Percentiles rank a stretch among this genome's conserved stretches.
phyloP scores from a whole-genome alignment of 305 asterid species.

The Ilex paraguariensis region DNA sequence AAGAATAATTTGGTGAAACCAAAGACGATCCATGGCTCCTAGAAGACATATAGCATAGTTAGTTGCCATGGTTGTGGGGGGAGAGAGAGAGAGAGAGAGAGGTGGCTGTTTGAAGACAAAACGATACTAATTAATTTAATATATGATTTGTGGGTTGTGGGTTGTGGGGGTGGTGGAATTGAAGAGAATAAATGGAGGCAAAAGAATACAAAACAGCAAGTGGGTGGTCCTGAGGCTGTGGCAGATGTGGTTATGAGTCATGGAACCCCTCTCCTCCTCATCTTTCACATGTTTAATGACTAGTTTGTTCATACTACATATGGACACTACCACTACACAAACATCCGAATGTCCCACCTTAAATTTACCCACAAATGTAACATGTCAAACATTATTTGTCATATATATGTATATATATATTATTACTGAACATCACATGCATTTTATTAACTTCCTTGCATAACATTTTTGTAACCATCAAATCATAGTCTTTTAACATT shows the following conservation, averaged over 20 bases:
- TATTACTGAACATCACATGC: too few species aligned
- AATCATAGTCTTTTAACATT: too few species aligned
- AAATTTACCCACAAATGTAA: too few species aligned
- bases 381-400: too few species aligned
- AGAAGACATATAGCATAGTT: constrained; percentile 19
- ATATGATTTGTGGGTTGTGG: neutral
- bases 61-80: constrained; percentile 28
- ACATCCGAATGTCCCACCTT: too few species aligned
- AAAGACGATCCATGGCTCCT: constrained; percentile 51
- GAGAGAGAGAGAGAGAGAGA: constrained; percentile 5
- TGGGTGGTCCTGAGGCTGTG: constrained; percentile 15
- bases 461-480: too few species aligned
- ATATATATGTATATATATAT: too few species aligned
- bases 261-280: constrained; percentile 5
- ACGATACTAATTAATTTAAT: neutral
- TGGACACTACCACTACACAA: too few species aligned
- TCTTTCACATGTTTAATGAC: neutral
- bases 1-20: constrained; percentile 51
- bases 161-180: neutral
- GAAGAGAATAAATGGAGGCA: neutral
- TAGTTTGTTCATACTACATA: neutral
- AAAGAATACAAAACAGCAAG: constrained; percentile 3
- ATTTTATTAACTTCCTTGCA: too few species aligned
- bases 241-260: constrained; percentile 28
- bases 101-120: neutral